A percentile compares a stretch with the other conserved stretches of the same genome.
Conservation (phyloP, 176 grass and related monocot species). For the sorghum (Sorghum bicolor) region Sorghum_bicolor_NCBIv3 NC_012879.2:51659001-51659500, state of each 20-base stretch:
- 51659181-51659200: slow-evolving; percentile 91
- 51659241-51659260: background rate
- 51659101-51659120: slow-evolving; percentile 82
- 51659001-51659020: slow-evolving; percentile 49
- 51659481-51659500: background rate
- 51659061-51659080: slow-evolving; percentile 13
- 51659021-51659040: slow-evolving; percentile 8
- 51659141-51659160: slow-evolving; percentile 67
- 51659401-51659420: background rate
- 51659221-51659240: slow-evolving; percentile 63
- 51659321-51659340: slow-evolving; percentile 76
- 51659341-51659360: slow-evolving; percentile 81
- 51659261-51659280: background rate
- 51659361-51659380: slow-evolving; percentile 89
- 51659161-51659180: slow-evolving; percentile 69
- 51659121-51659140: slow-evolving; percentile 67
- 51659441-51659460: background rate
- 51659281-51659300: background rate
- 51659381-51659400: slow-evolving; percentile 58
- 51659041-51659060: background rate
- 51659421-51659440: background rate
- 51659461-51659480: background rate
- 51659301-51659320: slow-evolving; percentile 32
- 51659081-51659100: slow-evolving; percentile 79
- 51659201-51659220: slow-evolving; percentile 90